Evolutionary conservation across 1,284 basidiomycete species (phyloP).

Genomic region (Quambalaria eucalypti): DNA sequence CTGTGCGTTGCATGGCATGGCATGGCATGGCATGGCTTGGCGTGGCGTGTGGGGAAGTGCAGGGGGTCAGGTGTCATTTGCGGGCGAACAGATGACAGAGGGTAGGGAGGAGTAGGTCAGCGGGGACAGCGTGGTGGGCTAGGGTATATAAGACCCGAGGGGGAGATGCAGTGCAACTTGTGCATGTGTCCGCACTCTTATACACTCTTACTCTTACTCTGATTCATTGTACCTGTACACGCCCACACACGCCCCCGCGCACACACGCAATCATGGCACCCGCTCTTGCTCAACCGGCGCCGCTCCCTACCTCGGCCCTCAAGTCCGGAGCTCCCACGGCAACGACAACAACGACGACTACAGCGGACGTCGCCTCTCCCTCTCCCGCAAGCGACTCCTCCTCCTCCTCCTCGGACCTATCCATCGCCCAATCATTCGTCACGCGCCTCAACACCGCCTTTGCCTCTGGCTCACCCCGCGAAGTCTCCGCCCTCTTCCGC

Average conservation of each 20-base stretch:
- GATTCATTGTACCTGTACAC: not conserved
- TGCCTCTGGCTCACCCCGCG: not conserved
- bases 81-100: too few relatives aligned
- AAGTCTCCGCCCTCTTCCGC: not conserved
- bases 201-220: not conserved
- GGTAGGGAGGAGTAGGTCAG: too few relatives aligned
- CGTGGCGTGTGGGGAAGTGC: too few relatives aligned
- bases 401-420: not conserved
- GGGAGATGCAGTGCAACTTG: too few relatives aligned
- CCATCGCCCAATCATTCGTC: not conserved
- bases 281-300: not conserved
- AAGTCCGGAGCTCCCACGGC: not conserved
- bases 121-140: too few relatives aligned
- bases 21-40: too few relatives aligned
- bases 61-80: too few relatives aligned
- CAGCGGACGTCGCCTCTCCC: too few relatives aligned
- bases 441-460: slow-evolving; percentile 1
- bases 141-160: too few relatives aligned
- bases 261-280: not conserved
- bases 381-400: too few relatives aligned
- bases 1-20: too few relatives aligned
- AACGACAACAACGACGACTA: not conserved
- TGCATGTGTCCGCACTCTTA: too few relatives aligned
- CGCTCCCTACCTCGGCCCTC: not conserved
- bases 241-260: not conserved